Base-by-base conservation (phyloP, 176 grass and related monocot genomes). In the Lolium perenne region DNA sequence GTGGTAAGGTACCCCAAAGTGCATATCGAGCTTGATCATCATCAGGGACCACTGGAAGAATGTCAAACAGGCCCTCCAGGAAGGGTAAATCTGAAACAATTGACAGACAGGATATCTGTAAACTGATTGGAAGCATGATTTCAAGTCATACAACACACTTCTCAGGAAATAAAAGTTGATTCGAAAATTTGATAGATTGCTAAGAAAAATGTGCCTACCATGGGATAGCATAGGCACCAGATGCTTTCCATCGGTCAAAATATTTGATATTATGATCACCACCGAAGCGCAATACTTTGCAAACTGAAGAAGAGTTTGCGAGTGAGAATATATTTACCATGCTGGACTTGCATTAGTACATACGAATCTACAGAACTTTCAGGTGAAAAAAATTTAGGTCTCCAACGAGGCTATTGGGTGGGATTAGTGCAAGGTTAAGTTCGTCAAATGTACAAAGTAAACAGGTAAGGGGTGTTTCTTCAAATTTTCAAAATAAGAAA, bases 241-340 rank as follows among this genome's bases (percentile, higher is more conserved):
- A 80, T 92, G 79, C 59, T 89, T 84, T 83, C 89, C 88, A 89
- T 98, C 93, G 25, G 88, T 72, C 69, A 95, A 91, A 83, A 95
- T 76, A 94, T 98, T 98, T 81, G 93, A 94, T 67, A 94, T 80
- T 90, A 95, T 80, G 50, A 98, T 81, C 53, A 95, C 90, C 83
- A 88, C 91, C 22, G 91, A 92, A 82, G 80, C 81, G 4, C 90
- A 94, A 80, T 76, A 89, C 81, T 70, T 78, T 49, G 76, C 68
- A 92, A 88, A 80, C 96, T 98, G 93, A 85, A 79, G 41, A 68
- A 87, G 16, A 82, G 57, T 54, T 77, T 80, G 50, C 29, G 7
- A 71, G 70, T 74, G 69, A 26, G 55, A 75, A 74, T 10, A 35
- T 18, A 29, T 20, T 76, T 56, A 71, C 11, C 8, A 80, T 69